Evolutionary conservation across 1,139 yeast genomes (phyloP), one percentile per base, ranked within the genome.

Genomic region (Yamadazyma triangularis): DNA sequence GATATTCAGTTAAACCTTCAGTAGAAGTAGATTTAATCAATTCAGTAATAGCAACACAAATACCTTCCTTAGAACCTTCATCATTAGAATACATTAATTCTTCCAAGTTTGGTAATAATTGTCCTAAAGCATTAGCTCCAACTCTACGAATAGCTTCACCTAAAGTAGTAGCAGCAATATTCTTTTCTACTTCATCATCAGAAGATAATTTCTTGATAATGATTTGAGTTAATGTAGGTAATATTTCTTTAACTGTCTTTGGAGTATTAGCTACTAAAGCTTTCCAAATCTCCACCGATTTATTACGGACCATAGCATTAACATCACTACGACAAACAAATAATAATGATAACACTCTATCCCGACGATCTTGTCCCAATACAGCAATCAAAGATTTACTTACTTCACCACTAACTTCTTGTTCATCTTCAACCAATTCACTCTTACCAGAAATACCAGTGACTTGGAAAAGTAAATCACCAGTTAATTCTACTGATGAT

Each of bases 281-380:
- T 62, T 89, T 89, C 99, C 99, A 93, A 32, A 93, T 89, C 48
- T 91, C 96, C 40, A 87, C 77, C n/a, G 97, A 80, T 25, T 95
- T 86, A 44, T 78, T 78, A 49, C 98, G 80, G 19, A 93, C 98
- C 50, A 81, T 71, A 46, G 87, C 87, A 28, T 93, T 77, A 29
- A 80, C 77, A 65, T 93, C 99, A 20, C 95, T 84, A 56, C 98
- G 88, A 58, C 96, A 88, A 28, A 93, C 79, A 56, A 89, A 93
- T 44, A 93, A 67, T 15, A 88, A 70, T 1, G 97, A 77, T 50
- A 93, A 66, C 26, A 93, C 75, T 40, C 88, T 77, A 53, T 88
- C 94, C 53, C 96, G 83, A 51, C 96, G 86, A 9, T 84, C 93
- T 45, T 71, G 70, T 31, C 98, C 98, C 50, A 93, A 76, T 4